These are phyloP conservation scores for Chrysanthemum makinoi DNA, from an alignment of 129 eudicot species.

Conservation along the genomic window DNA sequence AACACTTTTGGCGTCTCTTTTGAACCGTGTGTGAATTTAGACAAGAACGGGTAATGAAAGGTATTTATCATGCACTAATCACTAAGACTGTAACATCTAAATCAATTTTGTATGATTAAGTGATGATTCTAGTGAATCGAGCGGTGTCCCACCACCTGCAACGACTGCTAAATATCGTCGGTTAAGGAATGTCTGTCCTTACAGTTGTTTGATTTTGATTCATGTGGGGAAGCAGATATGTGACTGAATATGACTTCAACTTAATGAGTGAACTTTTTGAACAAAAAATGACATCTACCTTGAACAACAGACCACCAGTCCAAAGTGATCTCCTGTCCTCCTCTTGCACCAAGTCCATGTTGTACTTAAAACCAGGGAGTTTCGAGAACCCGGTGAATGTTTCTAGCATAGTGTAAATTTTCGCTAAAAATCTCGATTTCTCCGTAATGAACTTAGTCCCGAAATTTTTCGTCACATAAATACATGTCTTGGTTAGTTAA, in stretches of 20 bases:
- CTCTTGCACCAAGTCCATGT: no score
- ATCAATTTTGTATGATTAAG: constrained; percentile 8
- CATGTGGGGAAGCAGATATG: constrained; percentile 13
- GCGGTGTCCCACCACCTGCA: not conserved
- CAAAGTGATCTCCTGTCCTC: no score
- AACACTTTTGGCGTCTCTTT: not conserved
- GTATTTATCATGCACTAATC: not conserved
- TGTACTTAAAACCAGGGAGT: no score
- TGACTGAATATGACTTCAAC: constrained; percentile 3
- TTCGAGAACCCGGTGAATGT: no score
- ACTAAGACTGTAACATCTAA: not conserved
- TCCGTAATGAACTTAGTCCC: no score
- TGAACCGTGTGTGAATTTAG: no score
- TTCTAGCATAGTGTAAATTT: no score
- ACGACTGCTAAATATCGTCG: not conserved
- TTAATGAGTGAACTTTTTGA: not conserved
- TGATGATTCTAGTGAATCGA: not conserved
- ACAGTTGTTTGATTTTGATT: constrained; percentile 1
- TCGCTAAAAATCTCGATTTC: no score
- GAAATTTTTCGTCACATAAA: no score
- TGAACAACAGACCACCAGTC: not conserved
- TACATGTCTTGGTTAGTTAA: no score
- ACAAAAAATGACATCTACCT: not conserved
- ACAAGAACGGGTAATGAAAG: not conserved
- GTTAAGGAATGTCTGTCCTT: not conserved